phyloP scores from a whole-genome alignment of 2,329 filamentous ascomycete genomes.

The Aureobasidium sp. region DNA sequence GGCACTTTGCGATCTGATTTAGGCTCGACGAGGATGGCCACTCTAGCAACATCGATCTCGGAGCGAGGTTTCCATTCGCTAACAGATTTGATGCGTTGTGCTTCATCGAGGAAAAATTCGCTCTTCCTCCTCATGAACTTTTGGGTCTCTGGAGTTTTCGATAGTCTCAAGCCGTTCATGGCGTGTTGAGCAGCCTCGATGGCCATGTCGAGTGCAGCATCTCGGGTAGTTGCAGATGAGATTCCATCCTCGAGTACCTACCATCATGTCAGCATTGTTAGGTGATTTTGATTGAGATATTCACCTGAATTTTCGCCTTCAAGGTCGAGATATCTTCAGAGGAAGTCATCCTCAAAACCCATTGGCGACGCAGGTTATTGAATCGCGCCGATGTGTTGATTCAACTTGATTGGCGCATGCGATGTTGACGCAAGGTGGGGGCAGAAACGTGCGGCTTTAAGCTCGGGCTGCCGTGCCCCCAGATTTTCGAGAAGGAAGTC shows the following conservation, averaged over 20 bases:
- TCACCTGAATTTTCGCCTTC: neutral
- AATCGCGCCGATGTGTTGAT: neutral
- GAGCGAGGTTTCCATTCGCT: slow-evolving; percentile 20
- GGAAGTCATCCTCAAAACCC: neutral
- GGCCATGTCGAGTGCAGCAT: slow-evolving; percentile 63
- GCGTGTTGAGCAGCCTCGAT: slow-evolving; percentile 73
- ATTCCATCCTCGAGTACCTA: slow-evolving; percentile 7
- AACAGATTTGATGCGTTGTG: slow-evolving; percentile 62
- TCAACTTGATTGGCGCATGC: slow-evolving; percentile 5
- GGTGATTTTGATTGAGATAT: neutral
- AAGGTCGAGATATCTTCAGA: neutral
- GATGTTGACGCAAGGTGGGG: slow-evolving; percentile 4
- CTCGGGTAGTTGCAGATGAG: slow-evolving; percentile 38
- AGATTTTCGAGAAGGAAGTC: neutral
- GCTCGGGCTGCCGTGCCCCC: neutral
- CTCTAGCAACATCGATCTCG: slow-evolving; percentile 17
- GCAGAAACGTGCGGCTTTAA: neutral
- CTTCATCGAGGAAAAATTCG: slow-evolving; percentile 57
- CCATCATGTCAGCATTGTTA: neutral
- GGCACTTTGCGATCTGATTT: slow-evolving; percentile 54
- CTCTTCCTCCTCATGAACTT: slow-evolving; percentile 52
- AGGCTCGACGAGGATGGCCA: slow-evolving; percentile 36
- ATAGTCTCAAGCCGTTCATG: slow-evolving; percentile 62
- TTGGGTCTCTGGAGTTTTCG: slow-evolving; percentile 36
- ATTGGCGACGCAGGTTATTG: neutral